A percentile compares a stretch with the other conserved stretches of the same genome.
Evolutionary conservation across 2,329 filamentous ascomycete genomes (phyloP).

Genomic region (Cladosporium sp.): DNA sequence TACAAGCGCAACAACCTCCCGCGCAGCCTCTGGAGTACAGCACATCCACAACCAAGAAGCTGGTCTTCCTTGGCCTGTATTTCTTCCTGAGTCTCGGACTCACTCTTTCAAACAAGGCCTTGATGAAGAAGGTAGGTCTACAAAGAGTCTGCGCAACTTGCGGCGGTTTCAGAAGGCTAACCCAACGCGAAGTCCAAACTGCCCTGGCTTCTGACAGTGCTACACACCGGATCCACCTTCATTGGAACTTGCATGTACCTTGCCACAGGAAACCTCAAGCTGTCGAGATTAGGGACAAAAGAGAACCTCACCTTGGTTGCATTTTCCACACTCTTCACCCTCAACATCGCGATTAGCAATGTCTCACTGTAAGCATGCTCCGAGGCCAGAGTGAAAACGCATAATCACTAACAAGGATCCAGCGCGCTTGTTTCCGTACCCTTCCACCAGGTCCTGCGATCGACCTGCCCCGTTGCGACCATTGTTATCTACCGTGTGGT

Average conservation of each 20-base stretch:
- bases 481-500: conserved; percentile 56
- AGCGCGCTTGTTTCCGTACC: conserved; percentile 53
- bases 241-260: conserved; percentile 52
- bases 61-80: conserved; percentile 34
- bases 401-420: not conserved
- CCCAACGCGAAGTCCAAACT: conserved; percentile 47
- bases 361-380: conserved; percentile 44
- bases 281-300: conserved; percentile 48
- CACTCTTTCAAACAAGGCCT: conserved; percentile 58
- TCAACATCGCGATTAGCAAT: conserved; percentile 61
- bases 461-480: conserved; percentile 58
- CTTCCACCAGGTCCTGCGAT: conserved; percentile 62
- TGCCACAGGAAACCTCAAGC: conserved; percentile 49
- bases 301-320: conserved; percentile 54
- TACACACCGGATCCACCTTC: conserved; percentile 55
- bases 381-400: not conserved
- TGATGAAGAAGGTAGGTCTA: conserved; percentile 43
- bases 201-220: conserved; percentile 57
- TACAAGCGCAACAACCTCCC: conserved; percentile 5
- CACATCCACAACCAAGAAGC: conserved; percentile 22
- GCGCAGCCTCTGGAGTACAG: conserved; percentile 21
- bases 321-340: conserved; percentile 58
- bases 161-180: not conserved
- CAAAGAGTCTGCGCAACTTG: conserved; percentile 37
- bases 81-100: conserved; percentile 48